Percentiles rank a stretch among this genome's conserved stretches.
Evolutionary conservation across 805 yeast genomes (phyloP).

Genomic region (Ogataea pilisensis): DNA sequence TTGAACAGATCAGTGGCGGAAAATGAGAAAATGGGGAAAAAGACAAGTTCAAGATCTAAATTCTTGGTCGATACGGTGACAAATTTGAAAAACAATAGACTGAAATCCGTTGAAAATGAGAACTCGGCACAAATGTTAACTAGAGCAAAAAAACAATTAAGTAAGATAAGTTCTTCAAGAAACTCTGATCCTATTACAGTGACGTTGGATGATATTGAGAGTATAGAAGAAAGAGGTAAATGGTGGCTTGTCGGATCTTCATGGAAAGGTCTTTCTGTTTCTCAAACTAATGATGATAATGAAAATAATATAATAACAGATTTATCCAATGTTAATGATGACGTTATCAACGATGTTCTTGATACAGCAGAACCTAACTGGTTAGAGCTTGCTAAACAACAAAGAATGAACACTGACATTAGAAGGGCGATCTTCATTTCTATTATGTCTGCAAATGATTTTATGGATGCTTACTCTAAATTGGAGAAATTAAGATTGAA

Average conservation of each 20-base stretch:
- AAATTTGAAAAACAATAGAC: constrained; percentile 80
- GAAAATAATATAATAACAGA: constrained; percentile 7
- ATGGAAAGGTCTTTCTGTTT: constrained; percentile 67
- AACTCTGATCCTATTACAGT: constrained; percentile 79
- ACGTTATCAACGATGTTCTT: constrained; percentile 53
- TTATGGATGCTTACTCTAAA: constrained; percentile 78
- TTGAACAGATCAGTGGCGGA: constrained; percentile 46
- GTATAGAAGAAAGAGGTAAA: constrained; percentile 77
- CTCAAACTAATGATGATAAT: constrained; percentile 4
- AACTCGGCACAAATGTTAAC: constrained; percentile 47
- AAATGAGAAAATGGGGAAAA: constrained; percentile 31
- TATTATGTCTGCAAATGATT: constrained; percentile 93
- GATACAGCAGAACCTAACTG: constrained; percentile 80
- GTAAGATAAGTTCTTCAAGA: constrained; percentile 43
- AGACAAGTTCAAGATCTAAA: constrained; percentile 59
- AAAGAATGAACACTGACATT: constrained; percentile 93
- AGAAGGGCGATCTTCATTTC: constrained; percentile 92
- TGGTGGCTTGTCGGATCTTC: constrained; percentile 99
- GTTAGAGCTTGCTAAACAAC: constrained; percentile 78
- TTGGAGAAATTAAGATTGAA: constrained; percentile 76
- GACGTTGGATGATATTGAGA: constrained; percentile 72
- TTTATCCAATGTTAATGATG: constrained; percentile 35
- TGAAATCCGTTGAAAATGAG: constrained; percentile 51
- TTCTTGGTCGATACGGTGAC: constrained; percentile 83
- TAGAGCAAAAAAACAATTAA: constrained; percentile 61